Conservation (phyloP, 2,329 filamentous ascomycete genomes). For the Volutella citrinella region DNA sequence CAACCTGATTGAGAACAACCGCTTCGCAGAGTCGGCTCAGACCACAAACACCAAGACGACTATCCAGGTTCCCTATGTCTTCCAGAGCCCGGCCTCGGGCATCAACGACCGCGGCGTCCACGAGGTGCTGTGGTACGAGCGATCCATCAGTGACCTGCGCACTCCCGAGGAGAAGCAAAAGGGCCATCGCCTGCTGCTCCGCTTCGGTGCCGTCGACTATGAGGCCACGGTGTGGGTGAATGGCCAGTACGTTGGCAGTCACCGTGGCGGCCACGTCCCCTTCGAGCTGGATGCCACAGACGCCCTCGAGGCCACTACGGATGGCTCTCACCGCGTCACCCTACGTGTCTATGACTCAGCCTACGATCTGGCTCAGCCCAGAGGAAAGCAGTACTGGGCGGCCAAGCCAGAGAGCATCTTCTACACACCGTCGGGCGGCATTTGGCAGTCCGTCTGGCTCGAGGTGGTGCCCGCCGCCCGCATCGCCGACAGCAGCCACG, state of each 20-base stretch:
- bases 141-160: constrained; percentile 48
- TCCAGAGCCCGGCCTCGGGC: constrained; percentile 62
- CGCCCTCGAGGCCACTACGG: constrained; percentile 28
- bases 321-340: constrained; percentile 41
- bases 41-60: constrained; percentile 42
- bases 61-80: constrained; percentile 64
- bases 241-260: constrained; percentile 49
- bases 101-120: constrained; percentile 61
- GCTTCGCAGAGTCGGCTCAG: constrained; percentile 28
- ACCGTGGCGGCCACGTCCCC: constrained; percentile 59
- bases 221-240: constrained; percentile 56
- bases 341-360: constrained; percentile 62
- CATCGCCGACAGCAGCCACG: constrained; percentile 53
- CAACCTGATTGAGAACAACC: constrained; percentile 45
- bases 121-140: constrained; percentile 67
- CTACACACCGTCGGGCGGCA: constrained; percentile 55
- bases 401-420: constrained; percentile 59
- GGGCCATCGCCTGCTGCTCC: constrained; percentile 44
- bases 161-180: constrained; percentile 36
- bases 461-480: constrained; percentile 52
- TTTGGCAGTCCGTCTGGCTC: constrained; percentile 57
- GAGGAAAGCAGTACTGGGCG: constrained; percentile 67
- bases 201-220: constrained; percentile 63
- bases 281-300: constrained; percentile 58
- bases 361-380: constrained; percentile 60